These are phyloP conservation scores for Ogataea minuta DNA, from an alignment of 805 yeast species.

Conservation along the genomic window DNA sequence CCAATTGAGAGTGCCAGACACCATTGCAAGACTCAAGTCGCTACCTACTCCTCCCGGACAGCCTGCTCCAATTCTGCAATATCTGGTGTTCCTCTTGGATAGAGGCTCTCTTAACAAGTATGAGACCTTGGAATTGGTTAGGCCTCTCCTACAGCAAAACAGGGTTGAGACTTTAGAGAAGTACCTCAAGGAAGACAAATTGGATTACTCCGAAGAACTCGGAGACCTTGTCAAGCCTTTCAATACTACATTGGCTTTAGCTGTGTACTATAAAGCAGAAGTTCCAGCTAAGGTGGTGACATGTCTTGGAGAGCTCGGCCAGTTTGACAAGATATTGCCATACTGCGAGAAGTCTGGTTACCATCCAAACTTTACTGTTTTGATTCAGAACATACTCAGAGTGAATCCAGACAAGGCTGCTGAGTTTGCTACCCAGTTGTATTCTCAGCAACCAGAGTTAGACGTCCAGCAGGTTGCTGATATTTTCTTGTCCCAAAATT, in stretches of 20 bases:
- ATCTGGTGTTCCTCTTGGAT: constrained; percentile 87
- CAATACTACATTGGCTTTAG: constrained; percentile 82
- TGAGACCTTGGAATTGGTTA: constrained; percentile 92
- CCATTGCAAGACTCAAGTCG: constrained; percentile 87
- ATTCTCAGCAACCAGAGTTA: constrained; percentile 60
- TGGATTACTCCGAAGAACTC: constrained; percentile 92
- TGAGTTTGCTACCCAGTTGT: constrained; percentile 88
- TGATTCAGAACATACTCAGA: constrained; percentile 87
- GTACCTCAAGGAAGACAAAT: constrained; percentile 93
- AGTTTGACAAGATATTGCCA: constrained; percentile 93
- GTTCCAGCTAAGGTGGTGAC: constrained; percentile 87
- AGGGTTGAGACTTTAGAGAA: constrained; percentile 91
- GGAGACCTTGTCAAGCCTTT: constrained; percentile 93
- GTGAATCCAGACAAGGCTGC: constrained; percentile 97
- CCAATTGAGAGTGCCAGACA: constrained; percentile 88
- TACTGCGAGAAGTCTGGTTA: constrained; percentile 87
- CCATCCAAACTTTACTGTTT: constrained; percentile 84
- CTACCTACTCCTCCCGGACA: constrained; percentile 92
- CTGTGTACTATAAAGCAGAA: constrained; percentile 82
- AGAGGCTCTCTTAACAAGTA: constrained; percentile 88
- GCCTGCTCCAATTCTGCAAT: constrained; percentile 90
- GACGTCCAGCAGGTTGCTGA: constrained; percentile 88
- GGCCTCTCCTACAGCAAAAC: constrained; percentile 93
- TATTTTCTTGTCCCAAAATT: constrained; percentile 90
- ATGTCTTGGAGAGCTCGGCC: constrained; percentile 90